Evolutionary conservation across 805 yeast species (phyloP), one percentile per base, ranked within the genome.

Genomic region (Lipomyces oligophaga): DNA sequence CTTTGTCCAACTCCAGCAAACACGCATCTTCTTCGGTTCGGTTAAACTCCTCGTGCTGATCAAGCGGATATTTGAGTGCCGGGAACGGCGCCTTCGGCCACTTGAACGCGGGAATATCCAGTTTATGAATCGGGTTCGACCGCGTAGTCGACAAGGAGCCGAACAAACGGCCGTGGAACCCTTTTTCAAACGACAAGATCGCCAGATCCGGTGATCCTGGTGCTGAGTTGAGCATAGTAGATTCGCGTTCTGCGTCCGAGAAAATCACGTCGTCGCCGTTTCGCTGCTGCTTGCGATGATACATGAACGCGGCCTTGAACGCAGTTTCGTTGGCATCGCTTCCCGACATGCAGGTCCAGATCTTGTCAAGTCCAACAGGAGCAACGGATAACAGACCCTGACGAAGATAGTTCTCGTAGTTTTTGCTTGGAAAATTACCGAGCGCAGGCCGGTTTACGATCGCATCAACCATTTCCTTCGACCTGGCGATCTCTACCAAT

Each of bases 71-170:
- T 67, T 81, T 72, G 68, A 86, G 81, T 41, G 76, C 60, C 55
- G 97, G 97, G 73, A 81, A 89, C 54, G 86, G 87, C 46, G 96
- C 96, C 67, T 85, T 88, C 63, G 97, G 97, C 97, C 97, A 89
- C 63, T 85, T 79, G 73, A 89, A 89, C 5, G 95, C 80, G 52
- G 97, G 97, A 70, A 90, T 64, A 48, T 72, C 75, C 67, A 89
- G 72, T 72, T 90, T 89, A 75, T 89, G 97, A 60, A 90, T 78
- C 57, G 97, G 96, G 74, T 87, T 90, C 47, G 96, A 87, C 66
- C 95, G 80, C 32, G 97, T 89, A 57, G 86, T 79, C 5, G 96
- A 84, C 35, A 85, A 88, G 45, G 95, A 78, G 20, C 96, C 97
- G 70, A 89, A 87, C 55, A 88, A 70, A 69, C 97, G 80, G 56